phyloP scores from a whole-genome alignment of 805 yeast genomes.

The Debaryomyces prosopidis region DNA sequence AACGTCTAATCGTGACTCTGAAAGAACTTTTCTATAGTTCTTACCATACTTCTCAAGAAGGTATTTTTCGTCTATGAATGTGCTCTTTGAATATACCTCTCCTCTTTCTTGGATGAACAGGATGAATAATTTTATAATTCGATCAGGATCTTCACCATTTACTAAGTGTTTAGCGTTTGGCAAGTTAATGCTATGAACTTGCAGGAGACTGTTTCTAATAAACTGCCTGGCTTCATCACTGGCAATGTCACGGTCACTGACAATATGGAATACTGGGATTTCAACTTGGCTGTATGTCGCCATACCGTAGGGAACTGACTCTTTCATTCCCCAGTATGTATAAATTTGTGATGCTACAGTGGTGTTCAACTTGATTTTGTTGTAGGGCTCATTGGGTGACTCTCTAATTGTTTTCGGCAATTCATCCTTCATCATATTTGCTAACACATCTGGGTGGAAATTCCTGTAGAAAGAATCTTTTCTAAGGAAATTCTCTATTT shows the following conservation, averaged over 20 bases:
- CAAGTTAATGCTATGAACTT: conserved; percentile 7
- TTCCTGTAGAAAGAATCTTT: conserved; percentile 14
- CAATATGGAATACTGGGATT: conserved; percentile 13
- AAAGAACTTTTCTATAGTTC: conserved; percentile 2
- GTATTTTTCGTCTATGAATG: background rate
- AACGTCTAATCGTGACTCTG: background rate
- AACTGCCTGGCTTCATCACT: background rate
- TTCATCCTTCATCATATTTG: conserved; percentile 19
- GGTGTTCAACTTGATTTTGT: conserved; percentile 13
- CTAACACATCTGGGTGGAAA: conserved; percentile 13
- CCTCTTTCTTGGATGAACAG: background rate
- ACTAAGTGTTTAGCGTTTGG: conserved; percentile 12
- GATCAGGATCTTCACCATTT: conserved; percentile 17
- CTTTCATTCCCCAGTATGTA: conserved; percentile 6
- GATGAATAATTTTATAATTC: conserved; percentile 1
- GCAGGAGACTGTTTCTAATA: conserved; percentile 1
- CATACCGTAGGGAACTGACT: conserved; percentile 3
- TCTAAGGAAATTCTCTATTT: conserved; percentile 9
- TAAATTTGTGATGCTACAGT: conserved; percentile 9
- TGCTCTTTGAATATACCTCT: background rate
- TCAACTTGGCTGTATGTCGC: conserved; percentile 7
- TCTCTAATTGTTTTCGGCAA: conserved; percentile 4
- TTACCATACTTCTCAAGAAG: background rate
- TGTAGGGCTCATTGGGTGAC: conserved; percentile 4
- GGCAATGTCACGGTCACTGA: conserved; percentile 11